Percentiles rank a stretch among this genome's conserved stretches.
Evolutionary conservation across 345 rosid genomes (phyloP).

Genomic region (Erysimum cheiranthoides): DNA sequence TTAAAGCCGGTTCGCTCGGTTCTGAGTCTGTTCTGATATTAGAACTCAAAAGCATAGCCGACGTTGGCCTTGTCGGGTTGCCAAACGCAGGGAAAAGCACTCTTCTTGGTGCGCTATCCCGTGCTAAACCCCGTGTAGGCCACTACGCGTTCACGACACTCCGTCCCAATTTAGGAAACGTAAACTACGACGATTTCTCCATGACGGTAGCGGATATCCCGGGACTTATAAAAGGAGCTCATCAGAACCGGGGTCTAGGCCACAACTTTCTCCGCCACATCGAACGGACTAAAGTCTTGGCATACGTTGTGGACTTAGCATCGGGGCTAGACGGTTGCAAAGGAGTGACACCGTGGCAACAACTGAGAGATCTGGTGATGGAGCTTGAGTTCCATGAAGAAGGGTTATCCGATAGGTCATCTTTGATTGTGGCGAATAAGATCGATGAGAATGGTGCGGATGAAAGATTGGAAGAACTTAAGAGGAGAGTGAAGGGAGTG

Average conservation of each 20-base stretch:
- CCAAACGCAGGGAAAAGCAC: constrained; percentile 98
- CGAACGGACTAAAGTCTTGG: constrained; percentile 92
- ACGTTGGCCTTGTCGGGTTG: constrained; percentile 97
- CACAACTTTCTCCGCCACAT: constrained; percentile 92
- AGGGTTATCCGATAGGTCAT: constrained; percentile 76
- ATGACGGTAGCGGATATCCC: constrained; percentile 96
- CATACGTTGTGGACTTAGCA: constrained; percentile 86
- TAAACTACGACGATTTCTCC: constrained; percentile 77
- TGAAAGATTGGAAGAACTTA: constrained; percentile 62
- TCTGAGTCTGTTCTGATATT: constrained; percentile 66
- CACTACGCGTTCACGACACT: constrained; percentile 91
- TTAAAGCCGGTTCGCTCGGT: constrained; percentile 65
- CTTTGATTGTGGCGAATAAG: constrained; percentile 84
- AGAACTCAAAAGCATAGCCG: constrained; percentile 95
- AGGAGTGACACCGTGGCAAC: constrained; percentile 88
- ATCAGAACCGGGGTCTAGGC: constrained; percentile 84
- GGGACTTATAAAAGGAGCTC: constrained; percentile 91
- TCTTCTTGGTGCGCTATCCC: constrained; percentile 82
- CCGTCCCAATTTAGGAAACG: constrained; percentile 85
- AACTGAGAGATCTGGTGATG: constrained; percentile 69
- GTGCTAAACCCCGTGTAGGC: constrained; percentile 84
- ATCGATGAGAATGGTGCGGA: constrained; percentile 82
- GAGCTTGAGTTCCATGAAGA: constrained; percentile 90
- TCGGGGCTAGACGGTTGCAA: constrained; percentile 70
- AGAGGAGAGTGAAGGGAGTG: constrained; percentile 67